Percentiles rank a stretch among this genome's conserved stretches.
Conservation (phyloP, 805 yeast genomes). For the Komagataella mondaviorum region DNA sequence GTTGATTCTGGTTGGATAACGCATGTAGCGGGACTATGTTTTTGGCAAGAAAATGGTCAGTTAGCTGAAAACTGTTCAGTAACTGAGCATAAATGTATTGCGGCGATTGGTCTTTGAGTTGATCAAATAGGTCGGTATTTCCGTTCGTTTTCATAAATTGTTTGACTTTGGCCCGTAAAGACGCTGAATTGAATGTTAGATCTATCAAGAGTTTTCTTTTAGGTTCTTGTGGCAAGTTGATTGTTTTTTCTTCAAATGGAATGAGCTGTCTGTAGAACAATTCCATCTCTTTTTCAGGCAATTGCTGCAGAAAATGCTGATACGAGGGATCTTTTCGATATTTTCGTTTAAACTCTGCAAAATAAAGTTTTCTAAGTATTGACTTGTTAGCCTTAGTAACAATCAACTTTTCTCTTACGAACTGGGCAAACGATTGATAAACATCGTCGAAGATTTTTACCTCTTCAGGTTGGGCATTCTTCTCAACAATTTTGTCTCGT, state of each 20-base stretch:
- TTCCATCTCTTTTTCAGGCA: constrained; percentile 8
- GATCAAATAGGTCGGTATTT: neutral
- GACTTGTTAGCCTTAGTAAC: constrained; percentile 2
- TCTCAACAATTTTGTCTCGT: neutral
- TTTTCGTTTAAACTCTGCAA: constrained; percentile 15
- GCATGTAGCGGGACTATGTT: neutral
- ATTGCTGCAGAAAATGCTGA: constrained; percentile 1
- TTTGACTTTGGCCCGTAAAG: neutral
- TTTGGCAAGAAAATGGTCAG: neutral
- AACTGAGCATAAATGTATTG: neutral
- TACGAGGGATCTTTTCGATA: constrained; percentile 6
- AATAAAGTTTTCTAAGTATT: constrained; percentile 8
- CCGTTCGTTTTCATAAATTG: neutral
- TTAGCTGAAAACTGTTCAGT: neutral
- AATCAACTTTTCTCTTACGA: constrained; percentile 1
- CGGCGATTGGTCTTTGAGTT: neutral
- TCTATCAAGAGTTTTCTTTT: neutral
- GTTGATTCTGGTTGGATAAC: neutral
- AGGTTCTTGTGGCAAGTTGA: neutral
- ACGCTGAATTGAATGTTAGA: neutral
- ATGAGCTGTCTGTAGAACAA: constrained; percentile 6
- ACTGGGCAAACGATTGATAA: constrained; percentile 1
- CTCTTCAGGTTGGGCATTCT: neutral
- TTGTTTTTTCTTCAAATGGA: neutral
- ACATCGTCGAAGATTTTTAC: neutral